Conservation (phyloP, 2,329 filamentous ascomycete genomes). For the Verticillium nubilum region DNA sequence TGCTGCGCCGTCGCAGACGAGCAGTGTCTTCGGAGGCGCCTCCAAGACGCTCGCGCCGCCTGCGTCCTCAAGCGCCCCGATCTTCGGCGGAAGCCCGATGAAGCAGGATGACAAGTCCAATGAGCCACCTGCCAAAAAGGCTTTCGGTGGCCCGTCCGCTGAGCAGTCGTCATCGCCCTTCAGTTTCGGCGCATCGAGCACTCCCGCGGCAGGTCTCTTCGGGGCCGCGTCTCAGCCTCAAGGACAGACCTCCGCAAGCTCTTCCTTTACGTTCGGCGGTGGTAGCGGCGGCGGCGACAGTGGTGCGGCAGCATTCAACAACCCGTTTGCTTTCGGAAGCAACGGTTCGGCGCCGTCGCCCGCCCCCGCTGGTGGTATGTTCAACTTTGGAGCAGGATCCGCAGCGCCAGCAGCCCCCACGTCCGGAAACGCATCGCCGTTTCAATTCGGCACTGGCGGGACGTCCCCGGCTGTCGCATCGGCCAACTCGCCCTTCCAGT, state of each 20-base stretch:
- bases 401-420: slow-evolving; percentile 8
- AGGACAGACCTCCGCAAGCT: slow-evolving; percentile 18
- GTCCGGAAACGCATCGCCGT: slow-evolving; percentile 18
- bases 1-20: slow-evolving; percentile 19
- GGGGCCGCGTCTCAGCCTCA: slow-evolving; percentile 7
- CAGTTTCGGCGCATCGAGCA: slow-evolving; percentile 29
- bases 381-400: slow-evolving; percentile 28
- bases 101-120: slow-evolving; percentile 29
- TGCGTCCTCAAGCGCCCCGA: slow-evolving; percentile 16
- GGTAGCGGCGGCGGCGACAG: slow-evolving; percentile 10
- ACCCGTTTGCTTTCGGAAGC: slow-evolving; percentile 28
- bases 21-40: slow-evolving; percentile 26
- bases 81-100: slow-evolving; percentile 37
- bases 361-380: slow-evolving; percentile 22
- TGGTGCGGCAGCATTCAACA: slow-evolving; percentile 24
- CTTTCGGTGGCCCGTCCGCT: slow-evolving; percentile 26
- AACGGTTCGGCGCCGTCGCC: slow-evolving; percentile 17
- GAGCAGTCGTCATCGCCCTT: slow-evolving; percentile 23
- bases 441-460: slow-evolving; percentile 32
- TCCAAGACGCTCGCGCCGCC: slow-evolving; percentile 25
- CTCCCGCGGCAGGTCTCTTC: slow-evolving; percentile 11
- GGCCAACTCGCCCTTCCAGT: slow-evolving; percentile 12
- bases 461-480: slow-evolving; percentile 3
- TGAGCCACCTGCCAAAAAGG: slow-evolving; percentile 28
- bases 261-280: slow-evolving; percentile 15